These are phyloP conservation scores for Chlorencoelia australis DNA, from an alignment of 2,329 filamentous ascomycete genomes.

Conservation along the genomic window DNA sequence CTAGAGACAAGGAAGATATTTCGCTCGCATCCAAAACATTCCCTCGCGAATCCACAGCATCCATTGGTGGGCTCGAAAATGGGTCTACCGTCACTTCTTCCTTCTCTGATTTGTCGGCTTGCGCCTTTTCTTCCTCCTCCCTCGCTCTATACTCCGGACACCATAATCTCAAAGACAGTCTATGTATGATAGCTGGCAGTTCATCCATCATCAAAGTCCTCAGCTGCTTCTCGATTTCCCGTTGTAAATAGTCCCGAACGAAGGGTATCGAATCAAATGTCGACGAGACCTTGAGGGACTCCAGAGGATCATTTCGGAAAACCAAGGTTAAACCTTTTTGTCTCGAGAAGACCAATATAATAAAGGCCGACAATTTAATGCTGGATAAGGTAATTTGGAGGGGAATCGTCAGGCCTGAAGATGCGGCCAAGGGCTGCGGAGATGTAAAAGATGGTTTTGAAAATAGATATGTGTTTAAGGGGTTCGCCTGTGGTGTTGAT, in stretches of 20 bases:
- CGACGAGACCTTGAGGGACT: constrained; percentile 95
- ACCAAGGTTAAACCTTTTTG: constrained; percentile 95
- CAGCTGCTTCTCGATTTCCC: constrained; percentile 88
- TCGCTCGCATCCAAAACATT: constrained; percentile 66
- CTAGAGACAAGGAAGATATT: constrained; percentile 67
- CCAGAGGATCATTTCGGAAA: constrained; percentile 94
- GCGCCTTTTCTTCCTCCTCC: constrained; percentile 45
- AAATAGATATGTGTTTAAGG: constrained; percentile 87
- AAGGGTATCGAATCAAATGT: constrained; percentile 99
- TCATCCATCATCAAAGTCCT: constrained; percentile 97
- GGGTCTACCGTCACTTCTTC: constrained; percentile 55
- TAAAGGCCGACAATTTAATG: constrained; percentile 91
- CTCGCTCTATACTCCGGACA: constrained; percentile 73
- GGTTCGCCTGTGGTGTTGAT: constrained; percentile 64
- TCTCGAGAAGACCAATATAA: constrained; percentile 94
- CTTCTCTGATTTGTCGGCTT: constrained; percentile 39
- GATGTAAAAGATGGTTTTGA: constrained; percentile 90
- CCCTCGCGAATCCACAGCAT: constrained; percentile 72
- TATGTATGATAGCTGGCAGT: constrained; percentile 89
- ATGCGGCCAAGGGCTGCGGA: constrained; percentile 81
- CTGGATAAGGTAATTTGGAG: constrained; percentile 93
- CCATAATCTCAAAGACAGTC: constrained; percentile 79
- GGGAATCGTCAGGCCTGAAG: constrained; percentile 91
- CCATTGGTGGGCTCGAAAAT: constrained; percentile 69
- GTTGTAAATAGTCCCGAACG: constrained; percentile 91